A percentile compares a stretch with the other conserved stretches of the same genome.
Conservation (phyloP, 108 stramenopile species). For the Conticribra guillardii region DNA sequence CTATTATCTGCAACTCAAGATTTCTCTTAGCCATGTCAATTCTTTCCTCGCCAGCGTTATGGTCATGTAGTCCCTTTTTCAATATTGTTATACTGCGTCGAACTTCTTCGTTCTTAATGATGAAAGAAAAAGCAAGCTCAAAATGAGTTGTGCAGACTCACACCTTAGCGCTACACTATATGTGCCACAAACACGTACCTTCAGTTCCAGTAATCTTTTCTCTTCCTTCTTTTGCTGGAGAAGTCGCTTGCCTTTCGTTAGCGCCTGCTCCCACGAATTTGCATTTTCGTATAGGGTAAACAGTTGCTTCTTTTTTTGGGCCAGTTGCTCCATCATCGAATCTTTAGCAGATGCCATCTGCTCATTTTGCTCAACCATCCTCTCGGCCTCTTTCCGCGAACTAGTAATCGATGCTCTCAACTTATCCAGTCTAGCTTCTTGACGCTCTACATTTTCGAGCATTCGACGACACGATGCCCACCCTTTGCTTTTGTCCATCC, state of each 20-base stretch:
- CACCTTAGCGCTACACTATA: not conserved
- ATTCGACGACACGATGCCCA: conserved; percentile 8
- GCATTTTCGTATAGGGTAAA: not conserved
- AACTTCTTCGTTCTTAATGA: conserved; percentile 7
- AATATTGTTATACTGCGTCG: conserved; percentile 13
- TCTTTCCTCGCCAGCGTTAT: not conserved
- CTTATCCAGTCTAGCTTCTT: conserved; percentile 18
- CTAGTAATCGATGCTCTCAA: conserved; percentile 9
- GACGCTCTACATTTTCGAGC: conserved; percentile 3
- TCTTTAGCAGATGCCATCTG: not conserved
- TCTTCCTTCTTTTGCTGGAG: conserved; percentile 9
- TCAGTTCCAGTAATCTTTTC: not conserved
- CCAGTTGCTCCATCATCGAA: conserved; percentile 7
- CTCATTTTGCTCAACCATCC: not conserved
- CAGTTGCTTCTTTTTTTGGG: conserved; percentile 10
- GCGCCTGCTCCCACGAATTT: not conserved
- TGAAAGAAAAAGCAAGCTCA: not conserved
- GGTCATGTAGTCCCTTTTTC: conserved; percentile 9
- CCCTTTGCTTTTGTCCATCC: conserved; percentile 7
- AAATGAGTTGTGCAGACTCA: not conserved
- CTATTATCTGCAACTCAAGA: conserved; percentile 14
- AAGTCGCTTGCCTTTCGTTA: conserved; percentile 8
- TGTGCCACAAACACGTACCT: not conserved
- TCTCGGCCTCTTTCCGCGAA: not conserved
- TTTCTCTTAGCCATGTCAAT: conserved; percentile 12